Evolutionary conservation across 2,329 filamentous ascomycete species (phyloP).

Genomic region (Thermomyces lanuginosus): DNA sequence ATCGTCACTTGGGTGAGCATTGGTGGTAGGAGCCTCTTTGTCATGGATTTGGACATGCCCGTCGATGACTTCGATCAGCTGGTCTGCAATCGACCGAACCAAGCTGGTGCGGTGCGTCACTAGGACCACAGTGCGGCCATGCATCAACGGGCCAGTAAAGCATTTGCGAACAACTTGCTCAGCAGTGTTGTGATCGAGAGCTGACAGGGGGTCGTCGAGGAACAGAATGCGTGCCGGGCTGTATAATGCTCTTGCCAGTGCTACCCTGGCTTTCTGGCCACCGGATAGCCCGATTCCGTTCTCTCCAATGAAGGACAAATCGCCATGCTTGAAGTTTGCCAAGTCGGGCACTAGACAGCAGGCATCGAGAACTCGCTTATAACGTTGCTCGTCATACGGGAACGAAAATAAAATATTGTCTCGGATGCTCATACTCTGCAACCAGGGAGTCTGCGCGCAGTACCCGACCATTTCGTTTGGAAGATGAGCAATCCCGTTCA

Average conservation of each 20-base stretch:
- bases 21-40: conserved; percentile 30
- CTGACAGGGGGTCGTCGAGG: conserved; percentile 44
- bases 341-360: conserved; percentile 48
- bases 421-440: conserved; percentile 53
- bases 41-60: conserved; percentile 40
- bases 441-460: conserved; percentile 50
- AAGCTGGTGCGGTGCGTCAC: conserved; percentile 54
- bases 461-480: conserved; percentile 46
- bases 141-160: conserved; percentile 38
- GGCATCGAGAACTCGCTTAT: conserved; percentile 49
- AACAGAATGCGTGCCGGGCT: conserved; percentile 38
- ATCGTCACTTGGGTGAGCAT: conserved; percentile 20
- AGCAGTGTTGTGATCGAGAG: conserved; percentile 48
- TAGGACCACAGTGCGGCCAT: conserved; percentile 39
- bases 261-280: conserved; percentile 44
- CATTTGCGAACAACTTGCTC: conserved; percentile 43
- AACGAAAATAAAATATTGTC: conserved; percentile 52
- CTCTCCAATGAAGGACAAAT: conserved; percentile 45
- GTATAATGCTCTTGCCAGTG: conserved; percentile 45
- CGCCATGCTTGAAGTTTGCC: conserved; percentile 45
- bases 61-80: conserved; percentile 53
- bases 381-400: conserved; percentile 53
- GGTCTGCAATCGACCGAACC: conserved; percentile 53
- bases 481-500: conserved; percentile 34
- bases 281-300: conserved; percentile 46